Base-by-base conservation (phyloP, 495 filamentous ascomycete species). In the Tuber aestivum region DNA sequence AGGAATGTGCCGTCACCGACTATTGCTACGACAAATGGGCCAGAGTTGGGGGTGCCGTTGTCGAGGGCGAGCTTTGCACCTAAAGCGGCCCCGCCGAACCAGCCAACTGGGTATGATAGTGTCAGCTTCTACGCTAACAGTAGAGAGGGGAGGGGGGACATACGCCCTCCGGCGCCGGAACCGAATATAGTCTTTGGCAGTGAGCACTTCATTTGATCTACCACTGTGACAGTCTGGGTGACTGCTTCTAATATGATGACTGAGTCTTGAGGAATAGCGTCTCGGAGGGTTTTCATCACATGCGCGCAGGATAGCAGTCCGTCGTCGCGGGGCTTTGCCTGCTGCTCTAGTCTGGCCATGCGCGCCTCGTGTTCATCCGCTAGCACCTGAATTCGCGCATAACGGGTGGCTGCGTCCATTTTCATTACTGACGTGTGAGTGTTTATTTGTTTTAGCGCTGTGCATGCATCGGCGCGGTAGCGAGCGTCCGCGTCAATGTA, bases 1-100 rank as follows among this genome's bases (percentile, higher is more conserved):
- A 98, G 87, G 83, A 89, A 98, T 0, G 94, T 95, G 18, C 95
- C 95, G 74, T 98, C 95, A 27, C 95, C 95, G 2, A 97, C 95
- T 69, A 98, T 91, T 78, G 97, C 94, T 74, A 92, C 92, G 4
- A 98, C 93, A 80, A 98, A 97, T 79, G 93, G 92, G 38, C 89
- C 88, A 35, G 85, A 84, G 40, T 89, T 88, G 68, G 83, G 85
- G 41, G 87, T 84, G 69, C 91, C 86, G 38, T 83, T 84, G 72
- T 94, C 91, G 0, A 89, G 88, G 8, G 94, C 95, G 38, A 98
- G 88, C 83, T 97, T 97, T 83, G 97, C 93, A 23, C 95, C 95
- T 5, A 97, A 84, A 3, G 92, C 89, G 74, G 89, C 95, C 69
- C 95, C 95, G 35, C 95, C 95, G n/a, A 92, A 95, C 95, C 95